A percentile compares a stretch with the other conserved stretches of the same genome.
Evolutionary conservation across 169 alveolate genomes (phyloP).

Genomic region (Eimeria zaria): DNA sequence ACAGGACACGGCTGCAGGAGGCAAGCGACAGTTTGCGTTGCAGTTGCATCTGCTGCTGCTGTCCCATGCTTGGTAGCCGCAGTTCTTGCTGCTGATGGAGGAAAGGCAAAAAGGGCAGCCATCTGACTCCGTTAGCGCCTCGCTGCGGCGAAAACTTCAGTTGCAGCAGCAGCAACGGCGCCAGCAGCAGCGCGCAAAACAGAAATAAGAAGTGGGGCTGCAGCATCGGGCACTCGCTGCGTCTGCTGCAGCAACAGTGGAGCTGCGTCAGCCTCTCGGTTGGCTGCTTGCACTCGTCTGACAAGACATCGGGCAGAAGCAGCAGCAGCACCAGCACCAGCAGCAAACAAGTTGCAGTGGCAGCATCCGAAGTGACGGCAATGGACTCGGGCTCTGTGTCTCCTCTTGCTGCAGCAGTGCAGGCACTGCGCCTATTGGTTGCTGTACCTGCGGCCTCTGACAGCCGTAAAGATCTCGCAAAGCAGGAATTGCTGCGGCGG

Average conservation of each 20-base stretch:
- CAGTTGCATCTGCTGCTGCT: not conserved
- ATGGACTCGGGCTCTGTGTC: not conserved
- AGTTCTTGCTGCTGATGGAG: constrained; percentile 3
- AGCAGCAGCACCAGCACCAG: constrained; percentile 1
- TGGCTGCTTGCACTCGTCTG: not conserved
- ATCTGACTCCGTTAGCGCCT: constrained; percentile 13
- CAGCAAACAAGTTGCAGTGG: not conserved
- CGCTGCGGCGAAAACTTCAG: not conserved
- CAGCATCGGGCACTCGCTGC: not conserved
- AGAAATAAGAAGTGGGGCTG: not conserved
- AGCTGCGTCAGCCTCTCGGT: not conserved
- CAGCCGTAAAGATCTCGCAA: constrained; percentile 69
- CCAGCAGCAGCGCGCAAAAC: constrained; percentile 47
- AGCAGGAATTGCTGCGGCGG: constrained; percentile 74
- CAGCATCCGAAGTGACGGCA: not conserved
- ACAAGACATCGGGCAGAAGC: not conserved
- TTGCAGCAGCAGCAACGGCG: not conserved
- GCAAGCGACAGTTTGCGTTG: not conserved
- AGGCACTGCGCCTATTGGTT: constrained; percentile 23
- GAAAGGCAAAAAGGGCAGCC: not conserved
- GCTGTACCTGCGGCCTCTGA: constrained; percentile 32
- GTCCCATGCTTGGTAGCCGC: not conserved
- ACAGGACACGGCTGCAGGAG: not conserved
- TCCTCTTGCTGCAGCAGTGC: constrained; percentile 57
- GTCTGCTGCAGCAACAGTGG: constrained; percentile 21